Percentiles rank a stretch among this genome's conserved stretches.
These are phyloP conservation scores for Vishniacozyma victoriae DNA, from an alignment of 768 basidiomycete genomes.

Conservation along the genomic window DNA sequence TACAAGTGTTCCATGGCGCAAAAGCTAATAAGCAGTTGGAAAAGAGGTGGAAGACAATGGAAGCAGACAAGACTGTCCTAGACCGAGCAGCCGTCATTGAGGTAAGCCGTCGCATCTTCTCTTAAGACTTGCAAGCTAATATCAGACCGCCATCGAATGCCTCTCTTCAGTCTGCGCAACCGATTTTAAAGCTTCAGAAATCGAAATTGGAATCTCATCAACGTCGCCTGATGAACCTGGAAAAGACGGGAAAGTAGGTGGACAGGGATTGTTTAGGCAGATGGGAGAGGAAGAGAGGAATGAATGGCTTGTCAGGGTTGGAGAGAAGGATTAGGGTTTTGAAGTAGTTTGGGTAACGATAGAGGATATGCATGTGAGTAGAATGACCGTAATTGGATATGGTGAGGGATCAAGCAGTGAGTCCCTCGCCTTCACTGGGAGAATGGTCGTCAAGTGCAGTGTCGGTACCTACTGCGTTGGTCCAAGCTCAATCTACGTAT, in stretches of 20 bases:
- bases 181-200: slow-evolving; percentile 90
- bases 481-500: too few species aligned
- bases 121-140: background rate
- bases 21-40: slow-evolving; percentile 55
- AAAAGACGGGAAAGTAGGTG: slow-evolving; percentile 50
- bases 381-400: too few species aligned
- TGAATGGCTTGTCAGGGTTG: slow-evolving; percentile 48
- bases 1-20: background rate
- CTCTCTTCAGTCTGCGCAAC: slow-evolving; percentile 91
- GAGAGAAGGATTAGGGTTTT: slow-evolving; percentile 50
- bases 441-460: too few species aligned
- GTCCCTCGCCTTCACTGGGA: too few species aligned
- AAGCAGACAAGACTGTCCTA: slow-evolving; percentile 69
- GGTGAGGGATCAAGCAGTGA: too few species aligned
- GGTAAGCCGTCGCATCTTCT: slow-evolving; percentile 53
- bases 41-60: slow-evolving; percentile 96
- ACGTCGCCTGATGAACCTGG: slow-evolving; percentile 61
- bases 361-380: background rate
- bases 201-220: slow-evolving; percentile 92
- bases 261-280: slow-evolving; percentile 44
- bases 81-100: slow-evolving; percentile 78
- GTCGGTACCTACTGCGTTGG: too few species aligned
- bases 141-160: slow-evolving; percentile 83
- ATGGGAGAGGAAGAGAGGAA: slow-evolving; percentile 48
- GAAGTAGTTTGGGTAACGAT: background rate